phyloP scores from a whole-genome alignment of 2,329 filamentous ascomycete genomes.

The Colletotrichum sojae region DNA sequence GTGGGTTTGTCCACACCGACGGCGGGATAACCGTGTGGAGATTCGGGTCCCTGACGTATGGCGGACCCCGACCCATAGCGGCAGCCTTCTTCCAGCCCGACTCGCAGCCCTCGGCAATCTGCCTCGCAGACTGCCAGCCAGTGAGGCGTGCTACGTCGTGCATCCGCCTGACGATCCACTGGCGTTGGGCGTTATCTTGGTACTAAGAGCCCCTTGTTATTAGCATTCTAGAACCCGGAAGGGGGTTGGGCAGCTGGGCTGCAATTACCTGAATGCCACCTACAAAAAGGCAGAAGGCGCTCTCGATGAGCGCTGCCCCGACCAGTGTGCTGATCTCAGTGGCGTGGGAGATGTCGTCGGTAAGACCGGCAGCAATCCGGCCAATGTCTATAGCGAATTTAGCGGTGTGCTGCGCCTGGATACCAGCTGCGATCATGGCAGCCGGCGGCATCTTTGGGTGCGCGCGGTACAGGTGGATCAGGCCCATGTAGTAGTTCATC shows the following conservation, averaged over 20 bases:
- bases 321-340: constrained; percentile 80
- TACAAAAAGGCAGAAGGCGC: constrained; percentile 87
- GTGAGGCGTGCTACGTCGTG: constrained; percentile 83
- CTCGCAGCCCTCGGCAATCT: constrained; percentile 89
- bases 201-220: constrained; percentile 65
- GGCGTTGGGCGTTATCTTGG: constrained; percentile 78
- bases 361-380: constrained; percentile 82
- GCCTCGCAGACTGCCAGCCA: constrained; percentile 87
- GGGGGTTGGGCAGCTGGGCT: constrained; percentile 35
- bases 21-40: constrained; percentile 53
- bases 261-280: constrained; percentile 79
- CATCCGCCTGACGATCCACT: constrained; percentile 82
- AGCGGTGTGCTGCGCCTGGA: constrained; percentile 81
- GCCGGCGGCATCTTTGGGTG: constrained; percentile 94
- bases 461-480: constrained; percentile 84
- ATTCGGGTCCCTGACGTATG: constrained; percentile 70
- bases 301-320: constrained; percentile 86
- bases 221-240: too few relatives aligned
- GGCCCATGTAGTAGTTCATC: constrained; percentile 88
- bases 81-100: constrained; percentile 84
- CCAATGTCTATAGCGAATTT: constrained; percentile 82
- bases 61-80: constrained; percentile 80
- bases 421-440: constrained; percentile 86
- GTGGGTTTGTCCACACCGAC: constrained; percentile 64
- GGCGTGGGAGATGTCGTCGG: constrained; percentile 66